phyloP scores from a whole-genome alignment of 495 filamentous ascomycete species.

The Thozetella sp. region DNA sequence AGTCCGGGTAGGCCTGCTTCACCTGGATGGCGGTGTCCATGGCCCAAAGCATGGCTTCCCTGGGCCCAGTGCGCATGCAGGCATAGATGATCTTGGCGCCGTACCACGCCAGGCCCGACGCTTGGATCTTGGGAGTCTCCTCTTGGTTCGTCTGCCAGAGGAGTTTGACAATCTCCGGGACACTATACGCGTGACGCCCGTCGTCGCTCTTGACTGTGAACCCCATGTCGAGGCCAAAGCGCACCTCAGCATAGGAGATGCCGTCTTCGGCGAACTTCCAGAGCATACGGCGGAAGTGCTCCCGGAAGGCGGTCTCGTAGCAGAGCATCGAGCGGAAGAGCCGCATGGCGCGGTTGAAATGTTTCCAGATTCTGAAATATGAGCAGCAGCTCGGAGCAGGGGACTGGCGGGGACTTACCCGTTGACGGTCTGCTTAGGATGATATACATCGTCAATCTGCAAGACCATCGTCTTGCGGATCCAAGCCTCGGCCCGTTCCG shows the following conservation, averaged over 20 bases:
- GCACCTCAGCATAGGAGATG: conserved; percentile 7
- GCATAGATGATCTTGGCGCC: conserved; percentile 35
- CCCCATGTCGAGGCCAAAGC: conserved; percentile 6
- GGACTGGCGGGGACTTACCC: background rate
- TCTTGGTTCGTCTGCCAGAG: background rate
- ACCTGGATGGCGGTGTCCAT: conserved; percentile 76
- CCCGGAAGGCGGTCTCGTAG: conserved; percentile 5
- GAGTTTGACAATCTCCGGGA: background rate
- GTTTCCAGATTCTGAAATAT: conserved; percentile 1
- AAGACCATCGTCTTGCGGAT: conserved; percentile 3
- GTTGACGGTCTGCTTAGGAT: conserved; percentile 6
- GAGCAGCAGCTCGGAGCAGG: background rate
- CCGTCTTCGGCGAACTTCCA: conserved; percentile 9
- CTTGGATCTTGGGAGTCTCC: conserved; percentile 6
- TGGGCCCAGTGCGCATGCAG: conserved; percentile 40
- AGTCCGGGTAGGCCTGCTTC: conserved; percentile 66
- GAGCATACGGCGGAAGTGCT: conserved; percentile 4
- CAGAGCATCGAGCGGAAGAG: conserved; percentile 5
- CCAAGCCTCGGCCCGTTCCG: conserved; percentile 5
- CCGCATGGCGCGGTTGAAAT: background rate
- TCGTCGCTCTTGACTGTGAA: conserved; percentile 4
- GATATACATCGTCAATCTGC: conserved; percentile 4
- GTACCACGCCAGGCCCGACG: conserved; percentile 12
- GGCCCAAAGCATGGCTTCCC: conserved; percentile 57
- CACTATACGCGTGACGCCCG: background rate